These are phyloP conservation scores for Sporothrix curviconia DNA, from an alignment of 2,329 filamentous ascomycete genomes.

Conservation along the genomic window DNA sequence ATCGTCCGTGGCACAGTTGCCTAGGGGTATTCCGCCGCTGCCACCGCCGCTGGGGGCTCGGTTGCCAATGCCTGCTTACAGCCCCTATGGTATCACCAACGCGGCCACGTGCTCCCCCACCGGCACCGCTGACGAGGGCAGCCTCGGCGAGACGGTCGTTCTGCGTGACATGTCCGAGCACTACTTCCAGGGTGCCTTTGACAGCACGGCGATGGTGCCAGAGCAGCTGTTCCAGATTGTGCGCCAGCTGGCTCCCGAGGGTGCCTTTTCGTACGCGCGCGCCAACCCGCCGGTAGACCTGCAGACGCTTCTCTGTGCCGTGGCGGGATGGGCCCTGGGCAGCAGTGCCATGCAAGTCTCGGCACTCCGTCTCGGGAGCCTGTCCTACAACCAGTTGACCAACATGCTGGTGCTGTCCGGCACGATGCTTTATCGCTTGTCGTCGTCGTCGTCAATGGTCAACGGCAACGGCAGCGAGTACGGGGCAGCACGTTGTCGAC, in stretches of 20 bases:
- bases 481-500: too few species aligned
- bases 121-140: neutral
- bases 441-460: neutral
- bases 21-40: neutral
- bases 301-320: slow-evolving; percentile 10
- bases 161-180: slow-evolving; percentile 13
- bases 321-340: slow-evolving; percentile 17
- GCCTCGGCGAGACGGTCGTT: neutral
- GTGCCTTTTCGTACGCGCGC: slow-evolving; percentile 11
- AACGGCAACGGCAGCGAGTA: neutral
- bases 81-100: too few species aligned
- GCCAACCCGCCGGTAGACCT: slow-evolving; percentile 1
- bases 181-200: slow-evolving; percentile 11
- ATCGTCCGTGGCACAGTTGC: neutral
- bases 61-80: too few species aligned
- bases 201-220: neutral
- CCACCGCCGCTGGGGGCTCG: neutral
- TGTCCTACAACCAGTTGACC: slow-evolving; percentile 13
- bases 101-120: neutral
- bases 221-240: slow-evolving; percentile 11
- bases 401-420: slow-evolving; percentile 15
- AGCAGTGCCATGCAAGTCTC: slow-evolving; percentile 2
- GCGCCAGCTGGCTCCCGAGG: slow-evolving; percentile 14
- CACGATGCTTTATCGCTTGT: slow-evolving; percentile 7
- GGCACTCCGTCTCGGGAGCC: neutral